Conservation (phyloP, 129 eudicot species). For the Chrysanthemum makinoi region DNA sequence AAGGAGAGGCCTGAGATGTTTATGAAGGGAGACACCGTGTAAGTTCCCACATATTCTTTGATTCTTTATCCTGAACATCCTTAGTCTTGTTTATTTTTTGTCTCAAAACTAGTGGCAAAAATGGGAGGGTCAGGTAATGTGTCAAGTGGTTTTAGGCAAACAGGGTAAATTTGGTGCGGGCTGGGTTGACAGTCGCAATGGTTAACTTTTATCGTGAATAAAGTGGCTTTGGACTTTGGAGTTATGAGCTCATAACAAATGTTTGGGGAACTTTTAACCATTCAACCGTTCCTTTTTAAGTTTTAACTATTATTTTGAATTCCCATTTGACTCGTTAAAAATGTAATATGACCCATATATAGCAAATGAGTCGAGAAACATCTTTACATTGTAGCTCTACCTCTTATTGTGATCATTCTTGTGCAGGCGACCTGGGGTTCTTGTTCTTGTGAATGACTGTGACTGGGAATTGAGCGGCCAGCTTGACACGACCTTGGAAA, state of each 20-base stretch:
- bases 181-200: not conserved
- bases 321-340: not conserved
- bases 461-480: conserved; percentile 98
- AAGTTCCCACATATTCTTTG: conserved; percentile 33
- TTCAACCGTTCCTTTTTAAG: too few species aligned
- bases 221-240: too few species aligned
- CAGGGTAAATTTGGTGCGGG: not conserved
- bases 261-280: too few species aligned
- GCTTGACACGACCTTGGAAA: conserved; percentile 86
- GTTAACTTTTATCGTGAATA: too few species aligned
- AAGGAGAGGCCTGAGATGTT: conserved; percentile 99
- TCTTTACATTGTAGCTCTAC: not conserved
- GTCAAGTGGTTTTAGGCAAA: too few species aligned
- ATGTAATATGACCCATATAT: not conserved
- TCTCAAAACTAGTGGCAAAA: not conserved
- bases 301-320: not conserved
- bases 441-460: conserved; percentile 90
- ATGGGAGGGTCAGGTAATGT: not conserved
- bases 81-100: not conserved
- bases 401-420: not conserved
- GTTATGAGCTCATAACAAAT: too few species aligned
- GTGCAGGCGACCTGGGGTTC: conserved; percentile 92
- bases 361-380: not conserved
- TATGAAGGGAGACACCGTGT: conserved; percentile 96
- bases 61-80: not conserved